A percentile compares a stretch with the other conserved stretches of the same genome.
phyloP scores from a whole-genome alignment of 1,284 basidiomycete genomes.

The Leccinum brunneo-olivaceum region DNA sequence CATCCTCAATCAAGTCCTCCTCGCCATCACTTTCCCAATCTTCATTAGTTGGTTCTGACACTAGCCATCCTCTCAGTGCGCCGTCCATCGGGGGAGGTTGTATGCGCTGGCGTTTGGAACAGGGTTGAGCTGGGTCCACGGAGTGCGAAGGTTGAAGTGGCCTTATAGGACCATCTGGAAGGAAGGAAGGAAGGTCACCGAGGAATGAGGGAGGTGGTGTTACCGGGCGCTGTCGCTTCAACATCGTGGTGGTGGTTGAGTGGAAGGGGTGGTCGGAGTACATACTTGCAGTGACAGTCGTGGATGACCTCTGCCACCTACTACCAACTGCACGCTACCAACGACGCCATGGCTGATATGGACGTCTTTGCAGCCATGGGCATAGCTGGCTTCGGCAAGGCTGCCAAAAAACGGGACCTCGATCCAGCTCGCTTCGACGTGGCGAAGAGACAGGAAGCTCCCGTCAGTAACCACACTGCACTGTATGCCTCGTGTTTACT shows the following conservation, averaged over 20 bases:
- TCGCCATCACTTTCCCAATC: slow-evolving; percentile 30
- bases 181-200: slow-evolving; percentile 29
- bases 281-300: slow-evolving; percentile 1
- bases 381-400: slow-evolving; percentile 72
- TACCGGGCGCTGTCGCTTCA: slow-evolving; percentile 57
- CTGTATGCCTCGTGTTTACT: slow-evolving; percentile 20
- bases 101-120: slow-evolving; percentile 41
- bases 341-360: slow-evolving; percentile 46
- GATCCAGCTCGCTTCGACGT: slow-evolving; percentile 71
- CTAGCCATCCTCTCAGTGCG: slow-evolving; percentile 36
- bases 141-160: slow-evolving; percentile 22
- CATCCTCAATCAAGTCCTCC: slow-evolving; percentile 31
- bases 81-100: slow-evolving; percentile 43
- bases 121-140: slow-evolving; percentile 9
- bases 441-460: slow-evolving; percentile 54
- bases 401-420: slow-evolving; percentile 54
- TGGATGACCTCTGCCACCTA: slow-evolving; percentile 19
- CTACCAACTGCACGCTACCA: slow-evolving; percentile 3
- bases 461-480: slow-evolving; percentile 10
- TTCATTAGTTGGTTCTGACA: slow-evolving; percentile 20
- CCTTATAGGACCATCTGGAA: slow-evolving; percentile 24
- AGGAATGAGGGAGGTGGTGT: slow-evolving; percentile 44
- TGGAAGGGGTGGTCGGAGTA: slow-evolving; percentile 17
- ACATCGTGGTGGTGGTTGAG: slow-evolving; percentile 31
- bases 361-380: slow-evolving; percentile 77